Conservation (phyloP, 2,329 filamentous ascomycete genomes). For the Eutypella sp. region DNA sequence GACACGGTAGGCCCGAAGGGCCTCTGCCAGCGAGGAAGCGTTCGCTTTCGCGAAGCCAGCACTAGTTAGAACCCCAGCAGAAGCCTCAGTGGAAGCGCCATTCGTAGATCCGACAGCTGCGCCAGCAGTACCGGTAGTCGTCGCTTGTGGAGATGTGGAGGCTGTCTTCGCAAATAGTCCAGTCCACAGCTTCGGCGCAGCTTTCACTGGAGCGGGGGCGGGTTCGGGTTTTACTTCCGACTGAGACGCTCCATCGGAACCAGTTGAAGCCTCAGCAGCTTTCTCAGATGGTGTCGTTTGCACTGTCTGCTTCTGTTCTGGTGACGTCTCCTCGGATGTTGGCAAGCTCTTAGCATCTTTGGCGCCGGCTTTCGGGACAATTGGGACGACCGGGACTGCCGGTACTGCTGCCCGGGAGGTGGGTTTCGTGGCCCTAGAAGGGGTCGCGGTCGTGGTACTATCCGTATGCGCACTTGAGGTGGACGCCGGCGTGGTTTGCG, state of each 20-base stretch:
- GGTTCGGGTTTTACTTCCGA: constrained; percentile 22
- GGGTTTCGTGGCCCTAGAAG: constrained; percentile 25
- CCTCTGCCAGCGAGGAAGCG: constrained; percentile 47
- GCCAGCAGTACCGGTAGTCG: constrained; percentile 16
- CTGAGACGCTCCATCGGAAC: constrained; percentile 8
- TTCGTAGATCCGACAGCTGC: constrained; percentile 18
- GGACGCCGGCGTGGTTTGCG: constrained; percentile 32
- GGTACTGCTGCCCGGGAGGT: constrained; percentile 32
- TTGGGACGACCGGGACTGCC: constrained; percentile 43
- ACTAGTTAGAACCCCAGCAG: constrained; percentile 19
- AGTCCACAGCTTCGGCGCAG: constrained; percentile 34
- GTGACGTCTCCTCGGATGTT: constrained; percentile 13
- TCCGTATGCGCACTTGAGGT: constrained; percentile 19
- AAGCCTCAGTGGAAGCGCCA: constrained; percentile 12
- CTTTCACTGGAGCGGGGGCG: constrained; percentile 25
- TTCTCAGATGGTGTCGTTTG: constrained; percentile 7
- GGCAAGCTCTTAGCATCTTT: constrained; percentile 24
- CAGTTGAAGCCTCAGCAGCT: constrained; percentile 8
- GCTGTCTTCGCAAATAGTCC: constrained; percentile 28
- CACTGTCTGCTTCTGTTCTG: constrained; percentile 16
- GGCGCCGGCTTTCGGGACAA: constrained; percentile 35
- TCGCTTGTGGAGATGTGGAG: constrained; percentile 13
- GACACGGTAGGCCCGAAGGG: constrained; percentile 68
- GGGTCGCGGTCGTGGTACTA: constrained; percentile 17
- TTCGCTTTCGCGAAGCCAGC: constrained; percentile 40